Evolutionary conservation across 495 filamentous ascomycete species (phyloP).

Genomic region (Penicillium odoratum): DNA sequence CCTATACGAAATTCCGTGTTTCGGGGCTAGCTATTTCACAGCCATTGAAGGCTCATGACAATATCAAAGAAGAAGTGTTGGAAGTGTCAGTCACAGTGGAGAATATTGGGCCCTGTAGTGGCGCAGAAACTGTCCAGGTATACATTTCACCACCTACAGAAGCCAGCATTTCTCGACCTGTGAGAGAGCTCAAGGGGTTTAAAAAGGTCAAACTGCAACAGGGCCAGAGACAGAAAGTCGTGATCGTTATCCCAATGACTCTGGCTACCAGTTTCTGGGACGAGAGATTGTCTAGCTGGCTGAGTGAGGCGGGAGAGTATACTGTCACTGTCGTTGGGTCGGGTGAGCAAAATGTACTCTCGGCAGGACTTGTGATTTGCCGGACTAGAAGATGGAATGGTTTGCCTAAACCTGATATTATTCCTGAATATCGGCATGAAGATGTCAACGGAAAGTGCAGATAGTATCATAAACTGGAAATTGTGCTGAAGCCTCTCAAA

Average conservation of each 20-base stretch:
- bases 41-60: not conserved
- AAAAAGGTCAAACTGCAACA: constrained; percentile 19
- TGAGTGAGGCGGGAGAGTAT: constrained; percentile 15
- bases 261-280: constrained; percentile 24
- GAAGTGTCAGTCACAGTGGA: not conserved
- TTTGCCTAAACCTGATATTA: not conserved
- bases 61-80: not conserved
- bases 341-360: constrained; percentile 8
- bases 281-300: constrained; percentile 9
- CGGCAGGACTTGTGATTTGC: not conserved
- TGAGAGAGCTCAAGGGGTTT: constrained; percentile 27
- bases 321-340: constrained; percentile 13
- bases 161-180: constrained; percentile 14
- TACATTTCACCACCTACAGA: not conserved
- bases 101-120: not conserved
- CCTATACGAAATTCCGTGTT: constrained; percentile 66
- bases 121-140: not conserved
- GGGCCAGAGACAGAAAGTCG: not conserved
- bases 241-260: constrained; percentile 8
- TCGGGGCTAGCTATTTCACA: constrained; percentile 19
- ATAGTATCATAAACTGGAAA: too few species aligned
- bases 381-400: not conserved
- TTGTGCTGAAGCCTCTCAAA: too few species aligned
- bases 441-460: not conserved
- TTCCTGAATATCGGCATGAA: not conserved